phyloP scores from a whole-genome alignment of 2,329 filamentous ascomycete species.

The Macrophomina pseudophaseolina region DNA sequence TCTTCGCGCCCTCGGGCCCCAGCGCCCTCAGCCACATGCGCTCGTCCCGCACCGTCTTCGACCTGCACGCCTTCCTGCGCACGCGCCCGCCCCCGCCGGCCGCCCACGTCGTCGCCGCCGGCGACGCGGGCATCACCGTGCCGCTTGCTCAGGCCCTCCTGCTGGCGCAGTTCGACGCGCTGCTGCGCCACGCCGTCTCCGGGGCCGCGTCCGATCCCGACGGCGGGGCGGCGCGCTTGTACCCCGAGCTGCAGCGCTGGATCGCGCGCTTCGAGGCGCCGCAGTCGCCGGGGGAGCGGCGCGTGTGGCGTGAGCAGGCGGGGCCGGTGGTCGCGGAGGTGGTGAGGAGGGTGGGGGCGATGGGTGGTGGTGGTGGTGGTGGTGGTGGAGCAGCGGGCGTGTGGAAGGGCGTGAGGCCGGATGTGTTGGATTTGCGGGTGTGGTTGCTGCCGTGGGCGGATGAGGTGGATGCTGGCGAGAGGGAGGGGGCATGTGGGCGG shows the following conservation, averaged over 20 bases:
- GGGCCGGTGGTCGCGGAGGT: neutral
- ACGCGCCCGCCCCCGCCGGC: too few species aligned
- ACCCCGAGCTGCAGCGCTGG: too few species aligned
- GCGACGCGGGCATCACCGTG: neutral
- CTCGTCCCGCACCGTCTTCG: neutral
- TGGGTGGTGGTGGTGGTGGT: neutral
- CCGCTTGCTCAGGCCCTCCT: neutral
- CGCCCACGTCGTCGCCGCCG: neutral
- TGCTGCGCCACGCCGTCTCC: too few species aligned
- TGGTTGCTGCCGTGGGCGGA: neutral
- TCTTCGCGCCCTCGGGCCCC: conserved; percentile 29
- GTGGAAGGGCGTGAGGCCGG: neutral
- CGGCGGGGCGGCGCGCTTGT: too few species aligned
- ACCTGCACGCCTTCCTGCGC: too few species aligned
- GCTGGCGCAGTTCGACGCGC: too few species aligned
- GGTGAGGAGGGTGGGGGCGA: neutral
- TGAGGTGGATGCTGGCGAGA: neutral
- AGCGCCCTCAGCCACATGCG: conserved; percentile 22
- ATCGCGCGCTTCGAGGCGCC: neutral
- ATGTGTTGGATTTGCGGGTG: neutral
- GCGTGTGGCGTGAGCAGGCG: neutral
- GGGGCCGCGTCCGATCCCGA: too few species aligned
- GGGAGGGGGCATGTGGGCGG: neutral
- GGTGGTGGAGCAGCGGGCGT: neutral
- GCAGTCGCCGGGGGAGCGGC: neutral